Percentiles rank a stretch among this genome's conserved stretches.
Conservation (phyloP, 108 stramenopile species). For the Asterionellopsis glacialis region DNA sequence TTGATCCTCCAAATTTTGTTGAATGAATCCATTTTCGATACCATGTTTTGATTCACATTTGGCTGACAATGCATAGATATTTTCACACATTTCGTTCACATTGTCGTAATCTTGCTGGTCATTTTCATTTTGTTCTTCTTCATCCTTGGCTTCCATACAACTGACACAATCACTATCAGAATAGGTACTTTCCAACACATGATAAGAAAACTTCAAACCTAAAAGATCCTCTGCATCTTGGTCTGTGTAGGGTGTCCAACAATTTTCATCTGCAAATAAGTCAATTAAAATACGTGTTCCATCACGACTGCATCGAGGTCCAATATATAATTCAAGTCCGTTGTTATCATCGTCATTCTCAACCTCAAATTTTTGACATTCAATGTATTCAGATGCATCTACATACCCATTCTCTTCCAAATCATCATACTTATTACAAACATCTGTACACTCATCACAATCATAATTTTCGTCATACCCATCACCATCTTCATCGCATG, state of each 20-base stretch:
- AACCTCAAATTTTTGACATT: slow-evolving; percentile 47
- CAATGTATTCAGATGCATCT: slow-evolving; percentile 54
- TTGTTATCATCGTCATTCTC: slow-evolving; percentile 30
- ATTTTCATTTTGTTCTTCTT: slow-evolving; percentile 25
- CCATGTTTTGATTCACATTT: slow-evolving; percentile 75
- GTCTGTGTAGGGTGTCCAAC: slow-evolving; percentile 36
- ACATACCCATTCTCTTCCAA: slow-evolving; percentile 64
- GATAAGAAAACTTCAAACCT: slow-evolving; percentile 51
- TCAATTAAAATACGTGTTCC: slow-evolving; percentile 62
- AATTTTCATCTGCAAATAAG: slow-evolving; percentile 64
- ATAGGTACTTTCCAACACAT: slow-evolving; percentile 48
- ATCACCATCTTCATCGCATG: slow-evolving; percentile 34
- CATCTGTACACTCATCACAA: slow-evolving; percentile 21
- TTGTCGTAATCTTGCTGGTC: slow-evolving; percentile 28
- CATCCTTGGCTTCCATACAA: slow-evolving; percentile 19
- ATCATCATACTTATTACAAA: slow-evolving; percentile 29
- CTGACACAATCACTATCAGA: slow-evolving; percentile 39
- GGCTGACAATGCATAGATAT: slow-evolving; percentile 53
- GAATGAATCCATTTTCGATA: slow-evolving; percentile 36
- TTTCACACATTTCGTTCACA: slow-evolving; percentile 56
- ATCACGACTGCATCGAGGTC: slow-evolving; percentile 44
- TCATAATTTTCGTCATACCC: not conserved
- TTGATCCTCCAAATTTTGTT: slow-evolving; percentile 24
- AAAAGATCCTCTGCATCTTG: slow-evolving; percentile 44
- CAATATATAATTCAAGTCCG: slow-evolving; percentile 43